phyloP scores from a whole-genome alignment of 495 filamentous ascomycete genomes.

The Trichoderma erinaceum region DNA sequence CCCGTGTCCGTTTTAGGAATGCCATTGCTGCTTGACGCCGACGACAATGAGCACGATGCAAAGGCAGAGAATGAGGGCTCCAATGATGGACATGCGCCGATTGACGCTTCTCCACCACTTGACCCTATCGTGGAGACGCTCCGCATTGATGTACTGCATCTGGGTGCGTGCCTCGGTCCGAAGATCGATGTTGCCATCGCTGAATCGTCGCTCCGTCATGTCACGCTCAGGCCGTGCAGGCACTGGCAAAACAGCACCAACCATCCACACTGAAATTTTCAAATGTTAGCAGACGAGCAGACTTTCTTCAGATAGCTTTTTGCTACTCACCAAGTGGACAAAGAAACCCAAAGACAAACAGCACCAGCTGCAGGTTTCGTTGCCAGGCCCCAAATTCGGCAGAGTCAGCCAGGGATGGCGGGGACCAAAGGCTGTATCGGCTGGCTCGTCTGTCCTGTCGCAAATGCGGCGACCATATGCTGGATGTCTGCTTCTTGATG shows the following conservation, averaged over 20 bases:
- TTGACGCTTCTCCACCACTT: constrained; percentile 93
- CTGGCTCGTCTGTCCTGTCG: constrained; percentile 54
- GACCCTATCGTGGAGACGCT: constrained; percentile 68
- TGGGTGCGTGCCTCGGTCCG: neutral
- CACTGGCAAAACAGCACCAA: constrained; percentile 75
- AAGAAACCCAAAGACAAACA: constrained; percentile 86
- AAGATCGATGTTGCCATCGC: neutral
- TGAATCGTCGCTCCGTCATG: constrained; percentile 34
- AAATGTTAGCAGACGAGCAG: neutral
- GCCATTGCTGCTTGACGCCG: constrained; percentile 40
- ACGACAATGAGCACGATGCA: constrained; percentile 62
- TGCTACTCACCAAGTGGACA: constrained; percentile 64
- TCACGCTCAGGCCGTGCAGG: constrained; percentile 49
- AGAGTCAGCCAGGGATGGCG: constrained; percentile 63
- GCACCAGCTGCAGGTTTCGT: constrained; percentile 72
- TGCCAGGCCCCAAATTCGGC: constrained; percentile 55
- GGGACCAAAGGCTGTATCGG: constrained; percentile 55
- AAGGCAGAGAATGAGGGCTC: constrained; percentile 67
- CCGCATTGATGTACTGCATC: constrained; percentile 38
- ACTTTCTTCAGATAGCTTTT: neutral
- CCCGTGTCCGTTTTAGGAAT: neutral
- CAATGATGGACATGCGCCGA: constrained; percentile 74
- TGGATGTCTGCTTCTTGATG: constrained; percentile 44
- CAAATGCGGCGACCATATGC: constrained; percentile 71
- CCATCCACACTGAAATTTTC: constrained; percentile 62